A percentile compares a stretch with the other conserved stretches of the same genome.
phyloP scores from a whole-genome alignment of 306 rosid genomes.

The Alnus glutinosa region DNA sequence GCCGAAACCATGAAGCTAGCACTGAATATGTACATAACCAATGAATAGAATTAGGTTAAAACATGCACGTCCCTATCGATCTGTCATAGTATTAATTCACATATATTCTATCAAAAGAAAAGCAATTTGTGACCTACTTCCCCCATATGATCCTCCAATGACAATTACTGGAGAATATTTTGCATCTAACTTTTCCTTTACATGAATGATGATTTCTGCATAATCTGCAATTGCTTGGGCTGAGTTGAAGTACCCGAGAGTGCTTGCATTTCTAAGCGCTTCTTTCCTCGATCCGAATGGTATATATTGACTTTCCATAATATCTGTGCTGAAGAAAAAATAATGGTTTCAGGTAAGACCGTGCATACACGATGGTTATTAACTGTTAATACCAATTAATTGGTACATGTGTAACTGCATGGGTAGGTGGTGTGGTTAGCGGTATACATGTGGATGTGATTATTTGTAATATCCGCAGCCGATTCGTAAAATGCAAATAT shows the following conservation, averaged over 20 bases:
- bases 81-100: background rate
- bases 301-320: slow-evolving; percentile 72
- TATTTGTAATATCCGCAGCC: too few relatives aligned
- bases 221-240: slow-evolving; percentile 86
- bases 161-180: slow-evolving; percentile 57
- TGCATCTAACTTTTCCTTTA: slow-evolving; percentile 42
- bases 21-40: slow-evolving; percentile 14
- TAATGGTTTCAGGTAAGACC: background rate
- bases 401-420: too few relatives aligned
- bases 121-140: slow-evolving; percentile 43
- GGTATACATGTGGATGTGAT: too few relatives aligned
- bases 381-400: too few relatives aligned
- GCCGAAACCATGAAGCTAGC: slow-evolving; percentile 57
- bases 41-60: background rate
- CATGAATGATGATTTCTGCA: slow-evolving; percentile 49
- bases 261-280: slow-evolving; percentile 58
- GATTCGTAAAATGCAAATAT: too few relatives aligned
- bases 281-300: slow-evolving; percentile 71
- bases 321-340: slow-evolving; percentile 60
- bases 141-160: slow-evolving; percentile 75
- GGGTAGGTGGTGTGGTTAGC: too few relatives aligned
- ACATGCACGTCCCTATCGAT: background rate
- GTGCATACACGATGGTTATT: too few relatives aligned
- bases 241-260: slow-evolving; percentile 72
- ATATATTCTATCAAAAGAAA: too few relatives aligned